Conservation (phyloP, 345 rosid species). For the Toxicodendron radicans region DNA sequence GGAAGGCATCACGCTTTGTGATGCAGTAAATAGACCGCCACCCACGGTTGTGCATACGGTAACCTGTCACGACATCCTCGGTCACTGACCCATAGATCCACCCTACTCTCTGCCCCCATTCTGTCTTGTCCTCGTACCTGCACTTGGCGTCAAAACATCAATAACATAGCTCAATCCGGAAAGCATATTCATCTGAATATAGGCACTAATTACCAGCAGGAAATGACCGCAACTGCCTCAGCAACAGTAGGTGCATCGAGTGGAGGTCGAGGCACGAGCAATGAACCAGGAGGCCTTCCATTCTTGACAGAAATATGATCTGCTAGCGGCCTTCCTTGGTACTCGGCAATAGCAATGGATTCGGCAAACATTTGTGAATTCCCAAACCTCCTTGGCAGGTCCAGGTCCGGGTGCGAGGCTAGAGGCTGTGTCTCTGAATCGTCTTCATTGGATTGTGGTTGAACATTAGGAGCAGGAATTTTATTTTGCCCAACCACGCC, state of each 20-base stretch:
- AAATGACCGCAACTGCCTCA: constrained; percentile 90
- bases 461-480: constrained; percentile 36
- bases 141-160: too few relatives aligned
- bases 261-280: constrained; percentile 73
- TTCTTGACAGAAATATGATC: constrained; percentile 89
- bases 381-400: constrained; percentile 73
- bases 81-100: constrained; percentile 91
- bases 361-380: constrained; percentile 70
- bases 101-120: constrained; percentile 84
- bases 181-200: too few relatives aligned
- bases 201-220: constrained; percentile 68
- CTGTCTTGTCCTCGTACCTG: constrained; percentile 87
- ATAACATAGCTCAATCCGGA: too few relatives aligned
- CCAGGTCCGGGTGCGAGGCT: constrained; percentile 65
- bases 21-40: constrained; percentile 91
- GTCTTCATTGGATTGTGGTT: constrained; percentile 40
- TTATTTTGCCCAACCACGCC: constrained; percentile 74
- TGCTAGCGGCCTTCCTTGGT: constrained; percentile 91
- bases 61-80: constrained; percentile 90
- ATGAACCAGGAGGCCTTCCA: constrained; percentile 94
- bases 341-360: constrained; percentile 76
- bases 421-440: constrained; percentile 67
- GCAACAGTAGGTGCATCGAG: constrained; percentile 96
- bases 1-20: constrained; percentile 89
- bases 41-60: constrained; percentile 96